Base-by-base conservation (phyloP, 176 grass and related monocot species). In the Paspalum vaginatum region DNA sequence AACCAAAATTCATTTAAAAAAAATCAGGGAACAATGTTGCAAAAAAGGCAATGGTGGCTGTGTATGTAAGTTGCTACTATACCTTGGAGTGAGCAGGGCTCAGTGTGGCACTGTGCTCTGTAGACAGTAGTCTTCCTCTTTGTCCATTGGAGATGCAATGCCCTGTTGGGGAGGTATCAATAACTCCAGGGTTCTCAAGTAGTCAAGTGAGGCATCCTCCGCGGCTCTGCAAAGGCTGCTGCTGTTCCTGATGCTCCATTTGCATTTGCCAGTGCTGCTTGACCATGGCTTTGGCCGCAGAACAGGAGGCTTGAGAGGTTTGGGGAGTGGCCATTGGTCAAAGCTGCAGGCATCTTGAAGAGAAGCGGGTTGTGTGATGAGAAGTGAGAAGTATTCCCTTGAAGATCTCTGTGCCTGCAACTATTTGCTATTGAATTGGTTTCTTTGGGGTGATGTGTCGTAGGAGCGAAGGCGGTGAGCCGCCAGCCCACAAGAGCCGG, bases 51-150 rank as follows among this genome's bases (percentile, higher is more conserved):
- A 74, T 78, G 82, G 11, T 76, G 22, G 49, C 11, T 26, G 12
- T 78, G 41, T 78, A 27, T 11, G 32, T 25, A 27, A 7, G 48
- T 52, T 49, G 8, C 7, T 85, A 91, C 11, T 41, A 78, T n/a
- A n/a, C 93, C 93, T 90, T 92, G 66, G 87, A 87, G 67, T 79
- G 87, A 83, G 79, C 78, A 64, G 84, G 89, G 69, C 84, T 89
- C 16, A 87, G 56, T 21, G 89, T 92, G 26, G 80, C 64, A 82
- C 65, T 73, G 68, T 89, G 73, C 40, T 88, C 82, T 25, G 66
- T 68, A 32, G 65, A n/a, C n/a, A n/a, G n/a, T n/a, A n/a, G n/a
- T 37, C 77, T 95, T 95, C 81, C 93, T 92, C 82, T 95, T 95
- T 88, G 60, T 90, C 89, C 78, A 70, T 63, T 25, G 63, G 63